Evolutionary conservation across 495 filamentous ascomycete genomes (phyloP).

Genomic region (Symbiotaphrina buchneri): DNA sequence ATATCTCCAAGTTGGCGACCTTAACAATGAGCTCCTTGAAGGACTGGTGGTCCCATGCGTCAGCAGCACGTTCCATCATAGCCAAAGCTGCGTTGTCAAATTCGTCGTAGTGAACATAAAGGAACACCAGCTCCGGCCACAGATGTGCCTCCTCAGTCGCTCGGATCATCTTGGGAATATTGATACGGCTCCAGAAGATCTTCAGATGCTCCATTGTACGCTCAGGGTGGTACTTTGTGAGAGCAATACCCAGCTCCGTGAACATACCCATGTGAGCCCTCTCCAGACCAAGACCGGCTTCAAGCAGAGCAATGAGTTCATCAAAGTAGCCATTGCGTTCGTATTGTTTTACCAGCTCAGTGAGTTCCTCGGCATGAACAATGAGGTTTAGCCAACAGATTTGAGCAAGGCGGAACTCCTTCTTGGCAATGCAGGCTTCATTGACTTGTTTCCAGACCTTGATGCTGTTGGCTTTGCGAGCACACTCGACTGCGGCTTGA

Average conservation of each 20-base stretch:
- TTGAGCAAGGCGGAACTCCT: constrained; percentile 96
- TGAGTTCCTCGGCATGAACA: constrained; percentile 90
- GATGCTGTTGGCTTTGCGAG: constrained; percentile 96
- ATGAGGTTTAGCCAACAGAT: constrained; percentile 98
- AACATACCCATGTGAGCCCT: constrained; percentile 91
- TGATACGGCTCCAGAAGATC: constrained; percentile 97
- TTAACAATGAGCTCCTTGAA: constrained; percentile 99
- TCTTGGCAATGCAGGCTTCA: constrained; percentile 89
- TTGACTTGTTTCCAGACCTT: constrained; percentile 99
- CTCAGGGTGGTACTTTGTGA: constrained; percentile 93
- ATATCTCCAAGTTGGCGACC: constrained; percentile 96
- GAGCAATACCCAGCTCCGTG: constrained; percentile 81
- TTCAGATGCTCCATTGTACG: constrained; percentile 97
- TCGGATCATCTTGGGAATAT: constrained; percentile 94
- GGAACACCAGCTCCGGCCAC: constrained; percentile 96
- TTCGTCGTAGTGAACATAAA: constrained; percentile 98
- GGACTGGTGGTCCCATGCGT: constrained; percentile 98
- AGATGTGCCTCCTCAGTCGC: constrained; percentile 88
- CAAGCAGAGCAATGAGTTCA: constrained; percentile 82
- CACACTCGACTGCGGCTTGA: constrained; percentile 94
- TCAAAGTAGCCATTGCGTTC: constrained; percentile 97
- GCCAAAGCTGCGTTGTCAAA: constrained; percentile 96
- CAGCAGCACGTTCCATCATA: constrained; percentile 97
- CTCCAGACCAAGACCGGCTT: constrained; percentile 89
- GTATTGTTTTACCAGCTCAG: constrained; percentile 86